Base-by-base conservation (phyloP, 2,329 filamentous ascomycete genomes). In the Lachnellula willkommii region DNA sequence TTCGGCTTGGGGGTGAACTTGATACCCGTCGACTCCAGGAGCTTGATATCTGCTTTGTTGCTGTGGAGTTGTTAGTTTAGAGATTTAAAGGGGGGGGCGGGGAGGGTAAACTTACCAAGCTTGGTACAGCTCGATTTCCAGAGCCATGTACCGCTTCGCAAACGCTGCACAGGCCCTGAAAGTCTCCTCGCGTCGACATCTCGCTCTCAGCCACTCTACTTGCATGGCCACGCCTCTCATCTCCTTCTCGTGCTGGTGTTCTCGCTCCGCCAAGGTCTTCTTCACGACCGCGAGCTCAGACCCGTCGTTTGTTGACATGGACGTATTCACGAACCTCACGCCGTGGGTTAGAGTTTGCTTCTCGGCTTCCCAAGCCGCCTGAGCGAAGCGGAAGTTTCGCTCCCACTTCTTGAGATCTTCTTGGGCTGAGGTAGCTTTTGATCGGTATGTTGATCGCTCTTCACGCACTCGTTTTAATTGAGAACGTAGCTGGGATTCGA, bases 21-120 rank as follows among this genome's bases (percentile, higher is more conserved):
- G 60, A 89, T 83, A 60, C 89, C 90, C 78, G 96, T 95, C 65
- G 88, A 82, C 65, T 88, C 83, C 60, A 97, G 85, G 68, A 96
- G 87, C 52, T 85, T 83, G 57, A 97, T 84, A 70, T 97, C 90
- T 58, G 90, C 88, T 72, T 93, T 87, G 76, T 97, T 99, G 76
- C 94, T 97, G 71, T 71, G 68, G 60, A 22, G 46, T 5, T 53
- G 37, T 59, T 54, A 43, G 58, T 28, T 28, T 59, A 17, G 54
- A 58, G 66, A 63, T 54, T 54, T 28, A 48, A 22, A 52, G 46
- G 32, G 20, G 51, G 28, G 35, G 56, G 36, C n/a, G n/a, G 56
- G 46, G 39, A 36, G 52, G 17, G 40, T 55, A 57, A 62, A 86
- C 89, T 65, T 85, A 96, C 93, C 92, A 97, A 75, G 90, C 87